Percentiles rank a stretch among this genome's conserved stretches.
Conservation (phyloP, 805 yeast species). For the Millerago galiae region DNA sequence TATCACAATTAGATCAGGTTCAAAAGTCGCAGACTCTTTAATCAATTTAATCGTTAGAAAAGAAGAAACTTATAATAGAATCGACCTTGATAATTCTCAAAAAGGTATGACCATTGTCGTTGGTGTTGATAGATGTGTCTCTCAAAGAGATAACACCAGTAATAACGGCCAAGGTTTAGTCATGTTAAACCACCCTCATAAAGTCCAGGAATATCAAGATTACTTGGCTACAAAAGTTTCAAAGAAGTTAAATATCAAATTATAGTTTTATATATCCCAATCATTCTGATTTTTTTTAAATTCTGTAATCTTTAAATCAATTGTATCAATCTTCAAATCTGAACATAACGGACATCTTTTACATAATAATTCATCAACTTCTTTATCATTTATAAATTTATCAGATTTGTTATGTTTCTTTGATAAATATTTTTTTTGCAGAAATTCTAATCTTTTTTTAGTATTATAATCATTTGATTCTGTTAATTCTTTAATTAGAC, state of each 20-base stretch:
- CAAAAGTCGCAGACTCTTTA: slow-evolving; percentile 13
- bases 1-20: slow-evolving; percentile 26
- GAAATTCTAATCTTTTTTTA: slow-evolving; percentile 52
- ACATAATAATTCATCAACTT: slow-evolving; percentile 53
- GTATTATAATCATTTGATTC: slow-evolving; percentile 61
- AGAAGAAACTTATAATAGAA: slow-evolving; percentile 6
- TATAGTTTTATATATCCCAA: slow-evolving; percentile 35
- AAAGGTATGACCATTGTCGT: slow-evolving; percentile 23
- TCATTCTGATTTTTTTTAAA: slow-evolving; percentile 32
- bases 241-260: not conserved
- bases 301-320: slow-evolving; percentile 57
- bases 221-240: not conserved
- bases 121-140: slow-evolving; percentile 10
- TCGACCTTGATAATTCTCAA: slow-evolving; percentile 13
- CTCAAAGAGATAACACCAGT: not conserved
- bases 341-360: slow-evolving; percentile 73
- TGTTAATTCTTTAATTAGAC: slow-evolving; percentile 59
- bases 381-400: slow-evolving; percentile 27
- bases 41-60: slow-evolving; percentile 12
- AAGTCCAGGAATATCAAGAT: not conserved
- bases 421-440: slow-evolving; percentile 30
- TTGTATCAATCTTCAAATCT: slow-evolving; percentile 59
- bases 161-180: not conserved
- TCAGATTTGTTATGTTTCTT: slow-evolving; percentile 22
- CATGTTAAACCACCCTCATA: too few relatives aligned